Evolutionary conservation across 169 alveolate genomes (phyloP), one percentile per base, ranked within the genome.

Genomic region (Plasmodium gonderi): DNA sequence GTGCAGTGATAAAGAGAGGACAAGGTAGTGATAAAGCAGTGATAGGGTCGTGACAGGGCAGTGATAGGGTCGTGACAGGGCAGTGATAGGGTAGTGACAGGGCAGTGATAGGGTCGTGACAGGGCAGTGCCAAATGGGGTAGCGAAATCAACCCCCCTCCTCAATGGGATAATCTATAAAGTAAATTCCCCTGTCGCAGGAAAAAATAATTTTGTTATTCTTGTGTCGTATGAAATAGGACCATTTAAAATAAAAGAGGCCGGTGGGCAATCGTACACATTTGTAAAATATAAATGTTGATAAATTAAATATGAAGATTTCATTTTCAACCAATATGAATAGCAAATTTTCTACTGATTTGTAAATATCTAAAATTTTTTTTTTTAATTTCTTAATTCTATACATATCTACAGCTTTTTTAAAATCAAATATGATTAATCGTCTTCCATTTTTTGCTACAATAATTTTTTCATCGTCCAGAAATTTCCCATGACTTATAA

Each of bases 401-500:
- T 90, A 90, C 94, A 90, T 90, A 90, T 90, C 94, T 40, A 90
- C 65, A 23, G 94, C 94, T 78, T 90, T 90, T 90, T 90, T 90
- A 78, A 90, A 90, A 78, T 90, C 94, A 90, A 78, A 90, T 31
- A 90, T 90, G 54, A 90, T 90, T 78, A 90, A 77, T 36, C 94
- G 29, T 8, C 72, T 90, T 49, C 94, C 94, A 90, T 90, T 90
- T 78, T 90, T 90, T 64, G 94, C 94, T 2, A 90, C 94, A 26
- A 90, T 90, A 64, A 90, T 90, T 90, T 90, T 90, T 31, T 90
- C 94, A 90, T 90, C 94, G 29, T 90, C 94, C 54, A 90, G 26
- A 90, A 90, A 90, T 90, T 90, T 90, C 14, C 94, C 94, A 90
- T 90, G 94, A 90, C 94, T 90, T 42, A 90, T 90, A 90, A 77